A percentile compares a stretch with the other conserved stretches of the same genome.
Conservation (phyloP, 768 basidiomycete genomes). For the Coprinellus micaceus region DNA sequence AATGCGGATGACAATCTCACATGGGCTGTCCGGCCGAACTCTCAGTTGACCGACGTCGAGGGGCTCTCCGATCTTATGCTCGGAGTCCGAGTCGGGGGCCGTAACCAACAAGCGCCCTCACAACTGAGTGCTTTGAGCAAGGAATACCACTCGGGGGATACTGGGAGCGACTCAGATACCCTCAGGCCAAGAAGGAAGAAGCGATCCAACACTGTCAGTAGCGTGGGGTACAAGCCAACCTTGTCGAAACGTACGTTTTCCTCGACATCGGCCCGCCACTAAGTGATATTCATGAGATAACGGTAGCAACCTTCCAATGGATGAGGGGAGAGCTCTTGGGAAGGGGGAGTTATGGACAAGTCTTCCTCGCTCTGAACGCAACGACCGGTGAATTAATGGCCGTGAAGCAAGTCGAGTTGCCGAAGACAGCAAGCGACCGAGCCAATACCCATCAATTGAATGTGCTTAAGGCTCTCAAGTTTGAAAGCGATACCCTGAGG, state of each 20-base stretch:
- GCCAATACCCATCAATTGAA: constrained; percentile 59
- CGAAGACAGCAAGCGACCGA: constrained; percentile 67
- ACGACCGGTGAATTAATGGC: constrained; percentile 92
- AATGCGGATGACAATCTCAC: background rate
- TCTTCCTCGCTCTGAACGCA: constrained; percentile 88
- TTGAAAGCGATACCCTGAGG: constrained; percentile 91
- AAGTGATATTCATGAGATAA: constrained; percentile 17
- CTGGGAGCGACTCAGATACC: background rate
- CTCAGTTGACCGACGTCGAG: background rate
- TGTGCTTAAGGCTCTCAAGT: constrained; percentile 76
- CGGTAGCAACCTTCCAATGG: constrained; percentile 76
- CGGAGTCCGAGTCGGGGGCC: background rate
- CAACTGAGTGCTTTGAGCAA: background rate
- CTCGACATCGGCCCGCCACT: background rate
- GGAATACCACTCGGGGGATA: background rate
- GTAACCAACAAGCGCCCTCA: background rate
- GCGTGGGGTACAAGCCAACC: constrained; percentile 7
- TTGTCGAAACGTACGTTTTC: constrained; percentile 6
- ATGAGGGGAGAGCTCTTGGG: constrained; percentile 90
- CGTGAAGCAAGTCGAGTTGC: constrained; percentile 93
- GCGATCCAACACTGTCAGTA: background rate
- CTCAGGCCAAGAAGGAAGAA: background rate
- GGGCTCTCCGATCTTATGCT: background rate
- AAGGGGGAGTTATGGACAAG: constrained; percentile 88
- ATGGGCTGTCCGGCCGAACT: background rate